These are phyloP conservation scores for Aspergillus avenaceus DNA, from an alignment of 495 filamentous ascomycete species.

Conservation along the genomic window DNA sequence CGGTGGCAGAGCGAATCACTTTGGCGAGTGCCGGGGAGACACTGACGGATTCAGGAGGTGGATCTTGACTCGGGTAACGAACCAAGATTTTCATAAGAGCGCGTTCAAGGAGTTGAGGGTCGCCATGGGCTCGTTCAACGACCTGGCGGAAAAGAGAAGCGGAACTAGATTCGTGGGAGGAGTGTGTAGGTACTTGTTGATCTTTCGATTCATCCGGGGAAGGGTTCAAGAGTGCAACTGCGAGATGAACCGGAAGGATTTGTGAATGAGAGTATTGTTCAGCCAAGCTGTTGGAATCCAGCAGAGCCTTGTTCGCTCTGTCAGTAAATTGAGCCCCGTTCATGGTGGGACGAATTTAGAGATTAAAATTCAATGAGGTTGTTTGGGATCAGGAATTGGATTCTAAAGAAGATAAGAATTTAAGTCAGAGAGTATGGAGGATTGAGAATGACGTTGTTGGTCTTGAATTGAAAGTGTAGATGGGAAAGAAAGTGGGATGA, in stretches of 20 bases:
- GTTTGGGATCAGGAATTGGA: neutral
- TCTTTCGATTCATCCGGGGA: constrained; percentile 72
- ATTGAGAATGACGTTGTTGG: neutral
- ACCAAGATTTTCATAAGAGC: constrained; percentile 88
- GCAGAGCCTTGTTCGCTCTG: constrained; percentile 78
- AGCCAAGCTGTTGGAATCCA: constrained; percentile 78
- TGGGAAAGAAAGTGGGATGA: constrained; percentile 2
- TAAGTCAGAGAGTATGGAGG: neutral
- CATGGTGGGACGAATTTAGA: constrained; percentile 28
- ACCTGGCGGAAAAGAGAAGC: constrained; percentile 87
- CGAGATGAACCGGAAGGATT: constrained; percentile 82
- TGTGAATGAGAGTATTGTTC: constrained; percentile 88
- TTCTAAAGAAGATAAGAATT: neutral
- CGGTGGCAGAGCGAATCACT: constrained; percentile 74
- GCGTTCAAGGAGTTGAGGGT: constrained; percentile 82
- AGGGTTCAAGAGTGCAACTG: constrained; percentile 83
- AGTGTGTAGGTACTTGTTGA: constrained; percentile 58
- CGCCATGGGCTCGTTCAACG: constrained; percentile 88
- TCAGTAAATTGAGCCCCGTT: constrained; percentile 76
- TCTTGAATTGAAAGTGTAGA: neutral
- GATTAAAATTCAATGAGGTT: neutral
- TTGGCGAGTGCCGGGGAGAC: constrained; percentile 77
- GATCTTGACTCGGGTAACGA: constrained; percentile 87
- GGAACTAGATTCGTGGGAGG: constrained; percentile 51
- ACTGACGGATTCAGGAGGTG: constrained; percentile 81